Evolutionary conservation across 2,329 filamentous ascomycete species (phyloP).

Genomic region (Epichloe aotearoae): DNA sequence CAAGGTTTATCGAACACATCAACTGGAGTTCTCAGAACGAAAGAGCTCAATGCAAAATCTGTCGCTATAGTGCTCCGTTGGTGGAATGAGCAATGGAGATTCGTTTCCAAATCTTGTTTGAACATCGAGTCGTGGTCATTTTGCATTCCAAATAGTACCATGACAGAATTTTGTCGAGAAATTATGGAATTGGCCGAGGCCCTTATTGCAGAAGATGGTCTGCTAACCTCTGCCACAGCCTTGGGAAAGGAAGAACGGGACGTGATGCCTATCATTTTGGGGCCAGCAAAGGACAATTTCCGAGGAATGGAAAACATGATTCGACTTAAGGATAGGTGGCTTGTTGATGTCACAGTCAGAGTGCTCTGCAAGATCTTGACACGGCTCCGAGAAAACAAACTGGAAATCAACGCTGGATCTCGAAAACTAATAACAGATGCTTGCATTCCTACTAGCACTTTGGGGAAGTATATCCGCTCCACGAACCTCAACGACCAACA

Average conservation of each 20-base stretch:
- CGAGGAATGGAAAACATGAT: conserved; percentile 78
- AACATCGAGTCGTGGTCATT: conserved; percentile 76
- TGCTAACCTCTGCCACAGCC: conserved; percentile 56
- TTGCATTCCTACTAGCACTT: conserved; percentile 41
- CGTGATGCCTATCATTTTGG: conserved; percentile 26
- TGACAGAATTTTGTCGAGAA: conserved; percentile 90
- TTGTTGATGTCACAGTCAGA: conserved; percentile 69
- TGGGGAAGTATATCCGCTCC: conserved; percentile 45
- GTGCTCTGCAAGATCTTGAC: conserved; percentile 74
- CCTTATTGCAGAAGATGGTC: conserved; percentile 71
- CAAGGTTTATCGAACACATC: conserved; percentile 42
- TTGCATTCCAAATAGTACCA: conserved; percentile 57
- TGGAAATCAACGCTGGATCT: conserved; percentile 52
- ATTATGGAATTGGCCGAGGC: conserved; percentile 87
- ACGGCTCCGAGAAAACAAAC: conserved; percentile 62
- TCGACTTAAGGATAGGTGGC: conserved; percentile 73
- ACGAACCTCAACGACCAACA: conserved; percentile 75
- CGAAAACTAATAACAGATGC: conserved; percentile 52
- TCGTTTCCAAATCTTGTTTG: conserved; percentile 66
- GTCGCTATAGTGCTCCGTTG: conserved; percentile 56
- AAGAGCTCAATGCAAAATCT: conserved; percentile 45
- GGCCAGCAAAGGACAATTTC: conserved; percentile 31
- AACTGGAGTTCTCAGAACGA: conserved; percentile 41
- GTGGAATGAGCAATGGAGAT: conserved; percentile 77
- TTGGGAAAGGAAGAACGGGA: conserved; percentile 22